A percentile compares a stretch with the other conserved stretches of the same genome.
phyloP scores from a whole-genome alignment of 306 rosid species.

The Trifolium dubium region DNA sequence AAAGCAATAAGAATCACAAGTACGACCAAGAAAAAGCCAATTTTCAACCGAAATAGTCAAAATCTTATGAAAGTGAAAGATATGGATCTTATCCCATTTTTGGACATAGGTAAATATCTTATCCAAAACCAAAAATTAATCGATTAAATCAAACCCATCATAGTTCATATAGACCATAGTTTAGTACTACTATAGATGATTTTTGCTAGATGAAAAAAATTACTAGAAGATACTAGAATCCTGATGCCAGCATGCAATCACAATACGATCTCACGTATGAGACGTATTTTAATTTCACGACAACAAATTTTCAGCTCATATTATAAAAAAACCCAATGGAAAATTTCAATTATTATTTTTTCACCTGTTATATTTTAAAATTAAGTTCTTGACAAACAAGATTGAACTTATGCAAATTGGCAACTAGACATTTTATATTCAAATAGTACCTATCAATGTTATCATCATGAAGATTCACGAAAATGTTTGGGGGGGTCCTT shows the following conservation, averaged over 20 bases:
- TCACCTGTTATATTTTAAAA: slow-evolving; percentile 25
- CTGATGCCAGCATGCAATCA: slow-evolving; percentile 34
- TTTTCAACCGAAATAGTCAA: slow-evolving; percentile 1
- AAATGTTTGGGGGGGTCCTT: neutral
- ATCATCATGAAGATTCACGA: slow-evolving; percentile 19
- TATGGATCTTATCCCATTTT: slow-evolving; percentile 10
- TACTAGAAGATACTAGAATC: slow-evolving; percentile 40
- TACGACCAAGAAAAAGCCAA: slow-evolving; percentile 32
- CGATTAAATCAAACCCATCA: slow-evolving; percentile 23
- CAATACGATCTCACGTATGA: neutral
- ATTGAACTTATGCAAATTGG: slow-evolving; percentile 31
- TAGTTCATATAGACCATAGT: neutral
- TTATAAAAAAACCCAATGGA: neutral
- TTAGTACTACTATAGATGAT: neutral
- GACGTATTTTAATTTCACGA: neutral
- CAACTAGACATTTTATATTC: neutral
- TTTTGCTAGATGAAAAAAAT: neutral
- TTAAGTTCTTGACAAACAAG: slow-evolving; percentile 35
- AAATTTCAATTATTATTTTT: neutral
- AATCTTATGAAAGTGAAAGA: slow-evolving; percentile 11
- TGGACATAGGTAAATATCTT: slow-evolving; percentile 1
- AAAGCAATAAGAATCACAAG: neutral
- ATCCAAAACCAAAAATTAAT: neutral
- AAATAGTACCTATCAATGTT: neutral
- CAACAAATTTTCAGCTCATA: neutral